Evolutionary conservation across 1,284 basidiomycete species (phyloP).

Genomic region (Naganishia liquefaciens): DNA sequence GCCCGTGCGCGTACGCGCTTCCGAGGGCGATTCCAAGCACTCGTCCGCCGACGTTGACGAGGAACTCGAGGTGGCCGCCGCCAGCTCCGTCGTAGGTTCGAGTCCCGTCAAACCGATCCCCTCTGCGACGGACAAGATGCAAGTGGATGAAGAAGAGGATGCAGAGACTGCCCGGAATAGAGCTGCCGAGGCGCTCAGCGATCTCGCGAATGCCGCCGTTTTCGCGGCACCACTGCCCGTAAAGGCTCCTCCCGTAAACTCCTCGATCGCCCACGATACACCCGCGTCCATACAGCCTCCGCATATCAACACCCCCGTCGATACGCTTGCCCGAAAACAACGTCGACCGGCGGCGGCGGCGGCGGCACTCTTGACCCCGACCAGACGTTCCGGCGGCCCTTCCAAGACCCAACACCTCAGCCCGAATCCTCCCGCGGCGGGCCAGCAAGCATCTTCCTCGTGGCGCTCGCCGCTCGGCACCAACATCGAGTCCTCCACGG

Average conservation of each 20-base stretch:
- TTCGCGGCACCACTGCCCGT: background rate
- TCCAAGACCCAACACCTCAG: background rate
- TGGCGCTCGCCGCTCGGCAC: constrained; percentile 10
- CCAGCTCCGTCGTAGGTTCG: constrained; percentile 13
- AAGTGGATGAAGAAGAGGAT: constrained; percentile 3
- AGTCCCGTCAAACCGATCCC: background rate
- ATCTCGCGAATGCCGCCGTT: constrained; percentile 17
- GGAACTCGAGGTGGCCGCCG: constrained; percentile 14
- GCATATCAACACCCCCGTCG: background rate
- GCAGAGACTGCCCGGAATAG: constrained; percentile 10
- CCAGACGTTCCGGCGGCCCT: background rate
- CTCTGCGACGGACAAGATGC: background rate
- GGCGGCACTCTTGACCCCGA: constrained; percentile 13
- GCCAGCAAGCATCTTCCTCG: background rate
- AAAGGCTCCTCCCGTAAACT: background rate
- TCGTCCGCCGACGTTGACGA: constrained; percentile 2
- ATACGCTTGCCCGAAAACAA: background rate
- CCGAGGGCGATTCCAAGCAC: background rate
- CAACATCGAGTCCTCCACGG: background rate
- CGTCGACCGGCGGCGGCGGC: constrained; percentile 18
- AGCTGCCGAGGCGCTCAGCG: constrained; percentile 14
- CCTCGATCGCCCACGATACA: background rate
- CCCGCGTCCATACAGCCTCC: too few species aligned
- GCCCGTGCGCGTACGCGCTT: background rate
- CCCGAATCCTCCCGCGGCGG: background rate